Evolutionary conservation across 495 filamentous ascomycete species (phyloP).

Genomic region (Talaromyces borbonicus): DNA sequence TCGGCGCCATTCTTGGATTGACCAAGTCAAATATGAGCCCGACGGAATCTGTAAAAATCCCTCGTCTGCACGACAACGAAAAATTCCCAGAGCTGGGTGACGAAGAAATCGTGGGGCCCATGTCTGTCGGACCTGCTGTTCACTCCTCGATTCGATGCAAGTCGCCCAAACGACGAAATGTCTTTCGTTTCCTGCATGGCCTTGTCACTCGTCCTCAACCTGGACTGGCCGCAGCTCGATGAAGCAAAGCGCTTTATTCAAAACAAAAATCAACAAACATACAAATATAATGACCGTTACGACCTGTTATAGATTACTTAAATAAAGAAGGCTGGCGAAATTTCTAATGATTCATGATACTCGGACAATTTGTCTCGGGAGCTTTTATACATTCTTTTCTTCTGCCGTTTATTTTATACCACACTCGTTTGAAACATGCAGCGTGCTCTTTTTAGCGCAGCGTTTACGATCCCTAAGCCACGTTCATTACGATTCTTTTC

Average conservation of each 20-base stretch:
- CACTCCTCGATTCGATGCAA: constrained; percentile 19
- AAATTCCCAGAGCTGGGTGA: constrained; percentile 86
- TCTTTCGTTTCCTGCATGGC: constrained; percentile 40
- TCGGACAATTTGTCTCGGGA: too few relatives aligned
- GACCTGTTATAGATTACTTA: neutral
- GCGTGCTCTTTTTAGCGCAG: too few relatives aligned
- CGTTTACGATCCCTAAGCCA: constrained; percentile 4
- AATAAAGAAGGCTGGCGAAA: neutral
- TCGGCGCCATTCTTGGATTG: constrained; percentile 33
- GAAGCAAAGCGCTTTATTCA: too few relatives aligned
- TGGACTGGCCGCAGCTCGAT: neutral
- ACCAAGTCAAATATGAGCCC: constrained; percentile 14
- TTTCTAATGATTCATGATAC: too few relatives aligned
- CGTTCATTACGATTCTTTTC: neutral
- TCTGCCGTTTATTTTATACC: too few relatives aligned
- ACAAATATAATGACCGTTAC: constrained; percentile 1
- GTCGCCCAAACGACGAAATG: constrained; percentile 32
- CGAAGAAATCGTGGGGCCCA: constrained; percentile 86
- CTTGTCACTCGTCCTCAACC: constrained; percentile 27
- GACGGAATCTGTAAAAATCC: constrained; percentile 42
- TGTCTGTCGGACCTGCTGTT: constrained; percentile 45
- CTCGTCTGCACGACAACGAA: constrained; percentile 54
- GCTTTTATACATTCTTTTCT: too few relatives aligned
- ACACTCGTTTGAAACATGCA: neutral
- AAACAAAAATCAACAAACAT: neutral